phyloP scores from a whole-genome alignment of 108 stramenopile species.

The Halocafeteria seosinensis region DNA sequence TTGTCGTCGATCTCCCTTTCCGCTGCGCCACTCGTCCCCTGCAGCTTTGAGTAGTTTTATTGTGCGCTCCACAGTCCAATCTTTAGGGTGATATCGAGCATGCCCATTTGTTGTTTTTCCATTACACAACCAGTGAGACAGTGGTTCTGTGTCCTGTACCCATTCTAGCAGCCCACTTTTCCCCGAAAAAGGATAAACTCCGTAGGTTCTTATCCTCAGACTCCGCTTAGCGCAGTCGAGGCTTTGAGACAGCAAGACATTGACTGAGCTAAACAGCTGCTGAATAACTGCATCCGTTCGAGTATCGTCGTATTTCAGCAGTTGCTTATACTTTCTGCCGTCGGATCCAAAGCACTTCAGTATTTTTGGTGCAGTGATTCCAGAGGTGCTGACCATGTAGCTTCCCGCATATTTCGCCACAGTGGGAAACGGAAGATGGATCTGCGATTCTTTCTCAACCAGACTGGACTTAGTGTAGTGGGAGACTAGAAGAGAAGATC shows the following conservation, averaged over 20 bases:
- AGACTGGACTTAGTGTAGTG: too few relatives aligned
- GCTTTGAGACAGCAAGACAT: constrained; percentile 45
- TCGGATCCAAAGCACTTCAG: not conserved
- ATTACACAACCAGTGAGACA: not conserved
- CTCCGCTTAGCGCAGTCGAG: constrained; percentile 3
- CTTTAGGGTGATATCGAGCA: not conserved
- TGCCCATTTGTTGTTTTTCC: not conserved
- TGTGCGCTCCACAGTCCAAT: constrained; percentile 45
- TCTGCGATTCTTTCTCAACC: too few relatives aligned
- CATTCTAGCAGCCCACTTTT: constrained; percentile 78
- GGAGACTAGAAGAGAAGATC: too few relatives aligned
- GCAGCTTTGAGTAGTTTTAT: constrained; percentile 13
- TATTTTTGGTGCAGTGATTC: not conserved
- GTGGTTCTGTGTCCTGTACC: constrained; percentile 53
- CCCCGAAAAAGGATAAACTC: constrained; percentile 64
- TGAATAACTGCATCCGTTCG: constrained; percentile 92
- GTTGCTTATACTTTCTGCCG: not conserved
- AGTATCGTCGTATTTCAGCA: constrained; percentile 54
- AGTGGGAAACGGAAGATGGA: too few relatives aligned
- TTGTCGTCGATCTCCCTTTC: constrained; percentile 37
- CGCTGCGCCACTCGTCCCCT: constrained; percentile 26
- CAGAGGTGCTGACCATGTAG: too few relatives aligned
- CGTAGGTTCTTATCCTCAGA: constrained; percentile 61
- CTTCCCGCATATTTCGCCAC: too few relatives aligned
- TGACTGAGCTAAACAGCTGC: constrained; percentile 77